Evolutionary conservation across 2,329 filamentous ascomycete genomes (phyloP).

Genomic region (Ceratocystiopsis sp.): DNA sequence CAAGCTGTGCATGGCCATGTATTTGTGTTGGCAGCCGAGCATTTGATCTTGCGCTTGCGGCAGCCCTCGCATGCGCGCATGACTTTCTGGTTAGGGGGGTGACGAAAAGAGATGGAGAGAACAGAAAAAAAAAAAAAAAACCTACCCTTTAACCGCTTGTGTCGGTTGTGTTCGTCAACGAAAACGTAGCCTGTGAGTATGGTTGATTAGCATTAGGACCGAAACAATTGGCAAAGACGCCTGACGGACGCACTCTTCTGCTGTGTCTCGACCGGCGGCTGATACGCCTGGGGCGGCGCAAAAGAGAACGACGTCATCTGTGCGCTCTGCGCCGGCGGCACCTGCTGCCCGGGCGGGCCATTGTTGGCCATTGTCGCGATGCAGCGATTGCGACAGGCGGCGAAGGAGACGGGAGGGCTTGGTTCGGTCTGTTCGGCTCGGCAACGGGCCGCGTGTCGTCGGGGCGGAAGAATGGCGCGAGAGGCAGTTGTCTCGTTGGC

Average conservation of each 20-base stretch:
- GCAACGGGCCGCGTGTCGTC: neutral
- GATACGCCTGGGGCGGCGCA: constrained; percentile 40
- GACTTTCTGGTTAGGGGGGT: constrained; percentile 31
- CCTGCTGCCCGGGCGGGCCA: constrained; percentile 42
- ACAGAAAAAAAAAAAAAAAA: too few species aligned
- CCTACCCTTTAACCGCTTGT: constrained; percentile 87
- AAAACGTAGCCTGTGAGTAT: constrained; percentile 75
- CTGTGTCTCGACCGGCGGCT: constrained; percentile 54
- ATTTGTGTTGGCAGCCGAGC: constrained; percentile 91
- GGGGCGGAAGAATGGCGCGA: too few species aligned
- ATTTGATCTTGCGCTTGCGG: constrained; percentile 90
- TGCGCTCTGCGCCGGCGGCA: constrained; percentile 44
- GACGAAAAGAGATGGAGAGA: too few species aligned
- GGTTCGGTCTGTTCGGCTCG: neutral
- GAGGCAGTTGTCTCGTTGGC: too few species aligned
- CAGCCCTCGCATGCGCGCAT: constrained; percentile 97
- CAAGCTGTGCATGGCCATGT: constrained; percentile 96
- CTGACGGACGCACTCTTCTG: constrained; percentile 46
- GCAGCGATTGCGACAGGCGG: too few species aligned
- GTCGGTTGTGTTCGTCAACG: constrained; percentile 94
- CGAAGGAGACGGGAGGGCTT: too few species aligned
- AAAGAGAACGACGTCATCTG: constrained; percentile 65
- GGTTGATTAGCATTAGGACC: neutral
- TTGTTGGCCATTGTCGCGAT: constrained; percentile 34
- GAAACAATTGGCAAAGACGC: neutral